phyloP scores from a whole-genome alignment of 257 asterid species.

The Anisodus tanguticus region DNA sequence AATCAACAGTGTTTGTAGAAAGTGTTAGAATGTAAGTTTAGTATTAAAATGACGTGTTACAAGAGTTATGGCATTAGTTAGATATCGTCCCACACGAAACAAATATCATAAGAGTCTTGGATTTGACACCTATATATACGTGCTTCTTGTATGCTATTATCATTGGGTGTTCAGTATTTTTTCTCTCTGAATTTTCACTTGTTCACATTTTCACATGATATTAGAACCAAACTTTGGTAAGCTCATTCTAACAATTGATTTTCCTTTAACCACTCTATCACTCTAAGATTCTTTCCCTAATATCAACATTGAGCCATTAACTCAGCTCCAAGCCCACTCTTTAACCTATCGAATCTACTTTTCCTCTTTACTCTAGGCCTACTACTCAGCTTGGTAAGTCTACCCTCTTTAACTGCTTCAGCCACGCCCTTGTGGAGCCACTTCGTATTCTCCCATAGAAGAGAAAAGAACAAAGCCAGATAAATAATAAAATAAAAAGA shows the following conservation, averaged over 20 bases:
- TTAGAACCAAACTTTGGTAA: neutral
- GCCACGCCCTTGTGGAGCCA: neutral
- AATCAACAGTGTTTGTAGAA: neutral
- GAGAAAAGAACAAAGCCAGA: neutral
- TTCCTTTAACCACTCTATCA: neutral
- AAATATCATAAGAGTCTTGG: conserved; percentile 17
- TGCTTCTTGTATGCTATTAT: conserved; percentile 4
- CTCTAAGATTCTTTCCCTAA: neutral
- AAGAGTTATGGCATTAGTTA: neutral
- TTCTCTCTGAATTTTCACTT: neutral
- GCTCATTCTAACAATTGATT: neutral
- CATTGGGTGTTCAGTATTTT: neutral
- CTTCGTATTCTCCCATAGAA: neutral
- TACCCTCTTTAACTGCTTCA: neutral
- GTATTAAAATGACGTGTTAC: neutral
- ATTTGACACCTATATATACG: conserved; percentile 19
- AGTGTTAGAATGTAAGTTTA: conserved; percentile 8
- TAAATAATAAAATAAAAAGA: neutral
- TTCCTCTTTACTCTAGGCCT: neutral
- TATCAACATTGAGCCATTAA: neutral
- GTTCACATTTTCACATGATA: neutral
- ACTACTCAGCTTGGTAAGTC: neutral
- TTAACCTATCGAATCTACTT: neutral
- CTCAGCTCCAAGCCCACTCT: neutral
- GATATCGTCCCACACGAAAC: neutral